phyloP scores from a whole-genome alignment of 345 rosid species.

The Mangifera indica region DNA sequence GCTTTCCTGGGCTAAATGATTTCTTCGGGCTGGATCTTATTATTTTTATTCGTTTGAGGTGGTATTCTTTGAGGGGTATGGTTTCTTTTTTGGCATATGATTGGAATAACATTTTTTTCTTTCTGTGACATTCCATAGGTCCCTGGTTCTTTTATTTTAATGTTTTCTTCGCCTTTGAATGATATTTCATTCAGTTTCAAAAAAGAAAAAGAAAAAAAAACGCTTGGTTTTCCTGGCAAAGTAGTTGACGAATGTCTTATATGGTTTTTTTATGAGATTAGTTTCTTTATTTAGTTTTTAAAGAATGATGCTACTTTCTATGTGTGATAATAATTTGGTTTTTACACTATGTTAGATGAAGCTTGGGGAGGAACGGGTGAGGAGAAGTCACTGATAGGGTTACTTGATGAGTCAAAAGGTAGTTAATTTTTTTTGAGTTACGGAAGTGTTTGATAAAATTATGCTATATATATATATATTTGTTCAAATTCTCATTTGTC shows the following conservation, averaged over 20 bases:
- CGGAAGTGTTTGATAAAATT: background rate
- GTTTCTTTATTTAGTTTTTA: background rate
- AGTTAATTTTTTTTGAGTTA: background rate
- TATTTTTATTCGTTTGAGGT: no score
- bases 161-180: no score
- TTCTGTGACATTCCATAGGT: no score
- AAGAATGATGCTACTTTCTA: background rate
- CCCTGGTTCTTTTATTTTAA: no score
- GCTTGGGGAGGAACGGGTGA: constrained; percentile 30
- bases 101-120: no score
- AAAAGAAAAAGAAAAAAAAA: no score
- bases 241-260: no score
- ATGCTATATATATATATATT: background rate
- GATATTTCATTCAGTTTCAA: no score
- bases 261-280: background rate
- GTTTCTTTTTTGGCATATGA: no score
- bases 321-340: constrained; percentile 5
- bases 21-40: no score
- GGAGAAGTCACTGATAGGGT: constrained; percentile 26
- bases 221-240: background rate
- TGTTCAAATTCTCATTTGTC: background rate
- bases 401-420: constrained; percentile 47
- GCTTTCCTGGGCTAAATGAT: no score
- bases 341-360: constrained; percentile 24
- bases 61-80: no score